Evolutionary conservation across 225 moss, liverwort and hornwort species (phyloP), one percentile per base, ranked within the genome.

Genomic region (Anthoceros angustus): DNA sequence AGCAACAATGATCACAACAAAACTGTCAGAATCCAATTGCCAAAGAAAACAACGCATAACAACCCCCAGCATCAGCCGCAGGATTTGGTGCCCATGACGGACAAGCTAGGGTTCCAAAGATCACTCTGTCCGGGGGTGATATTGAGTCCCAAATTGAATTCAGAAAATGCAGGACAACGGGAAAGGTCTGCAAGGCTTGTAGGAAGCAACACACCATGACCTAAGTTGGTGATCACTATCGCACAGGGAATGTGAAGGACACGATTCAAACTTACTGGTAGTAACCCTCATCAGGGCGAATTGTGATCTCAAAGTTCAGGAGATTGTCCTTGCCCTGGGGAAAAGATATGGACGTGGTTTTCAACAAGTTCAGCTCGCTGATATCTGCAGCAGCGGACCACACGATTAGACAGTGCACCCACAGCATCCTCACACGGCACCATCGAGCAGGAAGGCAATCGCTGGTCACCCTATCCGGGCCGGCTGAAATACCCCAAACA

Each of bases 241-340:
- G 2, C 16, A 9, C 55, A 20, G 23, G n/a, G 18, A 18, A 7
- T 55, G n/a, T 15, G n/a, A 55, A 12, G 12, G n/a, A 7, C 6
- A 55, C 8, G 39, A 50, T 23, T 63, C 64, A 8, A 50, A 79
- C 89, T 86, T 74, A 93, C 93, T 87, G 93, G 69, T 93, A 93
- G 75, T 89, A 89, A 65, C 93, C 93, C 70, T 93, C 93, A 76
- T 93, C 93, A 68, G 93, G 93, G 65, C 89, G 85, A 49, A 93
- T 93, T 38, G 93, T 93, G 63, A 93, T 89, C 80, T 93, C 93
- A 65, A 93, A 93, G 70, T 76, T 80, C 64, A 93, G 86, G 64
- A 93, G 93, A 74, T 93, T 89, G 74, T 93, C 93, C 72, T 89
- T 93, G 74, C 93, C 93, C 78, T 89, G 89, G 43, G 89, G 93